A percentile compares a stretch with the other conserved stretches of the same genome.
phyloP scores from a whole-genome alignment of 202 grass and related monocot genomes.

The Carex arenaria region DNA sequence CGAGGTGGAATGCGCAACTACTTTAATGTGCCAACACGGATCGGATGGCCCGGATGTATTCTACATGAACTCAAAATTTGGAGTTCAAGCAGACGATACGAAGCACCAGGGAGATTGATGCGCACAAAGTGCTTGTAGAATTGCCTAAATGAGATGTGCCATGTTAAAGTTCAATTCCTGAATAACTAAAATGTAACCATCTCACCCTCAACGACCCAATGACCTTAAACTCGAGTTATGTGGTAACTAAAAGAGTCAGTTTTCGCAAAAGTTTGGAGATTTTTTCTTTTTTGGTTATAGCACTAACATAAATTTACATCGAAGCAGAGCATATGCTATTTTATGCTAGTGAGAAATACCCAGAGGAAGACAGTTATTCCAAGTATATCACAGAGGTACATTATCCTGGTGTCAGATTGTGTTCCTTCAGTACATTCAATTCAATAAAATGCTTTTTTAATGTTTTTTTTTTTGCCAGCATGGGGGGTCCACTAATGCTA shows the following conservation, averaged over 20 bases:
- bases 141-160: not conserved
- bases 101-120: not conserved
- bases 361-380: conserved; percentile 75
- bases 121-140: not conserved
- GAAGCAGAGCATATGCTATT: conserved; percentile 97
- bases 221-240: not conserved
- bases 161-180: not conserved
- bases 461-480: conserved; percentile 53
- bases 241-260: not conserved
- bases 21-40: no score
- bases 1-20: no score
- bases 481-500: conserved; percentile 77
- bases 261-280: not conserved
- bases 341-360: conserved; percentile 99
- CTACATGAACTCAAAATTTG: no score
- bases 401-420: conserved; percentile 5
- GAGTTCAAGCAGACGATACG: no score
- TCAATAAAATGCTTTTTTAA: conserved; percentile 9
- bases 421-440: conserved; percentile 7
- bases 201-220: not conserved
- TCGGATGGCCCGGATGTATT: no score
- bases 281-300: not conserved
- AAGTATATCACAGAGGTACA: conserved; percentile 90
- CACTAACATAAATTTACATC: conserved; percentile 16
- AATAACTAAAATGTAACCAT: not conserved